Evolutionary conservation across 352 stramenopile species (phyloP).

Genomic region (Globisporangium heterothallicum): DNA sequence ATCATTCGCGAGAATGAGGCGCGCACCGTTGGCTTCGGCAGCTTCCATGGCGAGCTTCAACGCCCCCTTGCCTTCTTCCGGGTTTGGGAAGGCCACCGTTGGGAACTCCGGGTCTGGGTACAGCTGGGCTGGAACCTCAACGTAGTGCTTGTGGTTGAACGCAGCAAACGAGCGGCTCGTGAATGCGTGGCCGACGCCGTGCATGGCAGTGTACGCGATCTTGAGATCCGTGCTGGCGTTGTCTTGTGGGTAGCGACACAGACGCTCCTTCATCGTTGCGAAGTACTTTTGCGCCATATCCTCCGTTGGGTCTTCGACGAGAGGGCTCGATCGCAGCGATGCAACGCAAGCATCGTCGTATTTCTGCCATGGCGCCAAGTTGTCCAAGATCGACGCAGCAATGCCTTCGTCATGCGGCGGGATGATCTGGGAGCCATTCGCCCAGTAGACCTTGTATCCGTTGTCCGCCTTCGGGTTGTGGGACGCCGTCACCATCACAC

Average conservation of each 20-base stretch:
- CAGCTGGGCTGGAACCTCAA: slow-evolving; percentile 84
- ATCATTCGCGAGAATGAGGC: slow-evolving; percentile 97
- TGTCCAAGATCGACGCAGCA: slow-evolving; percentile 83
- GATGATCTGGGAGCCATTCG: slow-evolving; percentile 96
- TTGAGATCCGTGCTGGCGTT: slow-evolving; percentile 60
- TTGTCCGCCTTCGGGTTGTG: slow-evolving; percentile 98
- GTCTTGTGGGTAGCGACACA: slow-evolving; percentile 66
- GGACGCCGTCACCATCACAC: slow-evolving; percentile 94
- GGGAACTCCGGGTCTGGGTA: slow-evolving; percentile 95
- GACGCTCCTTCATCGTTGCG: slow-evolving; percentile 26
- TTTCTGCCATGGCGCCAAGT: slow-evolving; percentile 83
- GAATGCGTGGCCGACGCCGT: slow-evolving; percentile 94
- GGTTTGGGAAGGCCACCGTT: slow-evolving; percentile 97
- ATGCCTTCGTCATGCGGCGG: slow-evolving; percentile 94
- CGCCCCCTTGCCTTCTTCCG: slow-evolving; percentile 97
- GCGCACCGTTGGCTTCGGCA: slow-evolving; percentile 59
- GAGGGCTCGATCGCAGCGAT: slow-evolving; percentile 26
- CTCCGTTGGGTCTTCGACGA: slow-evolving; percentile 65
- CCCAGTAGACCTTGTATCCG: slow-evolving; percentile 98
- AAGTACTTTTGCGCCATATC: slow-evolving; percentile 79
- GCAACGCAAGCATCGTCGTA: slow-evolving; percentile 50
- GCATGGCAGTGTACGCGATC: slow-evolving; percentile 97
- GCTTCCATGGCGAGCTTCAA: slow-evolving; percentile 90
- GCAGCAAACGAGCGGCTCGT: slow-evolving; percentile 87
- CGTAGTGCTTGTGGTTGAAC: slow-evolving; percentile 87